Evolutionary conservation across 805 yeast species (phyloP).

Genomic region (Nakazawaea ishiwadae): DNA sequence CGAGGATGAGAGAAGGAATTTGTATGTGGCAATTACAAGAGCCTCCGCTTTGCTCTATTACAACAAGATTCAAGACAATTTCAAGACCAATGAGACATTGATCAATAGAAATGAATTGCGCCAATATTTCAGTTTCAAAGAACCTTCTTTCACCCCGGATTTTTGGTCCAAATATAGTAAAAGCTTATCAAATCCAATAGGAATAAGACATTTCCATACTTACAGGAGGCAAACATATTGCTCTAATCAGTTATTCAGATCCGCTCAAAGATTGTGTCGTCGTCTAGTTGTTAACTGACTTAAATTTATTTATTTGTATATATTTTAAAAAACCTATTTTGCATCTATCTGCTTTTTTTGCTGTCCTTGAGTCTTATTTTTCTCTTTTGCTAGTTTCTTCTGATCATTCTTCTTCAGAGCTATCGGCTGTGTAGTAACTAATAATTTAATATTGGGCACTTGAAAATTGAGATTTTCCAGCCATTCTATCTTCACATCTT

Average conservation of each 20-base stretch:
- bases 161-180: conserved; percentile 8
- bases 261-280: not conserved
- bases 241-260: not conserved
- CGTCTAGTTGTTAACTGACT: no score
- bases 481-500: conserved; percentile 42
- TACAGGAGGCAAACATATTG: not conserved
- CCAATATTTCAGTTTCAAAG: conserved; percentile 1
- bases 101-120: not conserved
- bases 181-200: not conserved
- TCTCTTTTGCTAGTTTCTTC: conserved; percentile 15
- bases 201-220: not conserved
- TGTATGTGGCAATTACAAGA: conserved; percentile 66
- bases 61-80: conserved; percentile 16
- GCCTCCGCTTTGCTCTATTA: conserved; percentile 45
- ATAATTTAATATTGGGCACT: conserved; percentile 35
- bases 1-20: conserved; percentile 33
- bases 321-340: conserved; percentile 1
- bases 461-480: conserved; percentile 30
- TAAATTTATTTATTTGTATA: not conserved
- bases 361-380: conserved; percentile 1
- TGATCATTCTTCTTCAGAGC: conserved; percentile 23
- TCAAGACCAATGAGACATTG: not conserved
- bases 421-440: conserved; percentile 44
- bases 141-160: not conserved
- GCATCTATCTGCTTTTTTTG: conserved; percentile 12